Evolutionary conservation across 2,329 filamentous ascomycete species (phyloP), one percentile per base, ranked within the genome.

Genomic region (Didymella sp.): DNA sequence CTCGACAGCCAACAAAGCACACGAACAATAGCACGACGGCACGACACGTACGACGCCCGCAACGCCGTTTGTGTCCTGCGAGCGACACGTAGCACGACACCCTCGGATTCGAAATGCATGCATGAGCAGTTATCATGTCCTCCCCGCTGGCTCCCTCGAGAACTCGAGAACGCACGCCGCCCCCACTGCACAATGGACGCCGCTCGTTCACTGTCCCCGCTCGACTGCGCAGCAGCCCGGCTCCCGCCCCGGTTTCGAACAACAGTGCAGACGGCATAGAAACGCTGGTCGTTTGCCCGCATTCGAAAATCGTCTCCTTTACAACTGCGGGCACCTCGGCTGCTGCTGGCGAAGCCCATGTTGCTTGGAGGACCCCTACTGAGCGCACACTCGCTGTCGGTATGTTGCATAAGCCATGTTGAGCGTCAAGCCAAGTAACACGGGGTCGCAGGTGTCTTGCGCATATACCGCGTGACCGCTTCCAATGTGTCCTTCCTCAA

Each of bases 391-490:
- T 96, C 61, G 92, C 92, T 56, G 84, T 91, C 58, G 89, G 89
- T 90, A 79, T 60, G 84, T 66, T 19, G 31, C 45, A 33, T 28
- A 22, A 25, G 21, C 28, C 31, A 38, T 27, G 9, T 49, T 35
- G 31, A 28, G 12, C 21, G 21, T 46, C 15, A 22, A 15, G 15
- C 30, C 24, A 25, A 57, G 50, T 68, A 53, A 64, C 49, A 35
- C 54, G 35, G 37, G 15, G 28, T 28, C 37, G 3, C 55, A 85
- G 92, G 92, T 2, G 84, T 87, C 1, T 84, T 97, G 58, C 85
- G 89, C 61, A 91, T 97, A 61, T 96, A 97, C 73, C 88, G 90
- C 68, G 89, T 95, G 30, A 90, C 90, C 7, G 90, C 91, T 19
- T 91, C 91, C 9, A 76, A 76, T 51, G 91, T 95, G 15, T 90